These are phyloP conservation scores for Conoideocrella luteorostrata DNA, from an alignment of 2,329 filamentous ascomycete species.

Conservation along the genomic window DNA sequence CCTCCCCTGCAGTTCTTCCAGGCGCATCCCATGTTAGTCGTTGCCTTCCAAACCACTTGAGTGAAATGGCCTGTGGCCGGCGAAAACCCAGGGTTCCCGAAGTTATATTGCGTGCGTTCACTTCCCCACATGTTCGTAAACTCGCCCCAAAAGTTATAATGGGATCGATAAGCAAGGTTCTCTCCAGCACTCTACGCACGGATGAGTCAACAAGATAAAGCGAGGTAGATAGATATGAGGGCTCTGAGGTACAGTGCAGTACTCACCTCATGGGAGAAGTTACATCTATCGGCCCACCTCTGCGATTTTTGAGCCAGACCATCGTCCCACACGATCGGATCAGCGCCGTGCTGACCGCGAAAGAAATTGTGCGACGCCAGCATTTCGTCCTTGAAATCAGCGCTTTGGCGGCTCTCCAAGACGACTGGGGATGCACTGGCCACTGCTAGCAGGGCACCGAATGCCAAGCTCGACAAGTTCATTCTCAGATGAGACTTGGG, in stretches of 20 bases:
- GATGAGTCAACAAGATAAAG: background rate
- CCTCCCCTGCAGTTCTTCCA: background rate
- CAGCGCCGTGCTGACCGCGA: slow-evolving; percentile 3
- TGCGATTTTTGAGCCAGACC: background rate
- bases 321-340: background rate
- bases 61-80: slow-evolving; percentile 3
- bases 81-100: background rate
- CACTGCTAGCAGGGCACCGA: too few relatives aligned
- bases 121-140: slow-evolving; percentile 4
- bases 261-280: slow-evolving; percentile 3
- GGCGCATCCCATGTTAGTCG: background rate
- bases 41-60: slow-evolving; percentile 3
- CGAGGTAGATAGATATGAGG: too few relatives aligned
- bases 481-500: too few relatives aligned
- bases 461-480: too few relatives aligned
- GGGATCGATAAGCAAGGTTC: slow-evolving; percentile 4
- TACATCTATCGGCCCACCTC: slow-evolving; percentile 3
- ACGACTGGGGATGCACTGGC: too few relatives aligned
- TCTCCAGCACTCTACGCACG: slow-evolving; percentile 1
- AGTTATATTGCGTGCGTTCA: slow-evolving; percentile 3
- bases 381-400: slow-evolving; percentile 5
- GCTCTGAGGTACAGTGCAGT: background rate
- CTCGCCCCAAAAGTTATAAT: background rate
- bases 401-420: too few relatives aligned
- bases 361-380: slow-evolving; percentile 3